Evolutionary conservation across 257 asterid genomes (phyloP), one percentile per base, ranked within the genome.

Genomic region (Dorcoceras hygrometricum): DNA sequence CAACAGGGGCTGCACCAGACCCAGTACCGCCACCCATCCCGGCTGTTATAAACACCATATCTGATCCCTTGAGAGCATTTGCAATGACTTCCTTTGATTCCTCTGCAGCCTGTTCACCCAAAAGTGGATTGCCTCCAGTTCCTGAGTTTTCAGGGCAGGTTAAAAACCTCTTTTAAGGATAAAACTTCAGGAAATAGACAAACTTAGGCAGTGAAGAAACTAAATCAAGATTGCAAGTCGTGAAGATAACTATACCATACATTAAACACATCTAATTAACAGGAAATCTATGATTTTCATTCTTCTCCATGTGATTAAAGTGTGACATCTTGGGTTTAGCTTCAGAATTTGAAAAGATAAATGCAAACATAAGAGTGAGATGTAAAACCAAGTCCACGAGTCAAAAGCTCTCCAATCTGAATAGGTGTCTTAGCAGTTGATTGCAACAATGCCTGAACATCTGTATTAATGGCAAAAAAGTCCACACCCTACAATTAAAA

Each of bases 1-100:
- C 99, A 46, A 94, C 80, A 46, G 98, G 96, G 59, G 99, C 99
- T 65, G 99, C 99, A 76, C 98, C 99, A 57, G 99, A 94, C 65
- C 99, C 99, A 4, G 99, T 94, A 75, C 99, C 99, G 59, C 99
- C 99, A 58, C 99, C 99, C 99, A 94, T 94, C 34, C 99, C 99
- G 2, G 99, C 99, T 51, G 99, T 90, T 85, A 94, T 87, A 75
- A 94, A 94, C 74, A 94, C 99, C 97, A 94, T 87, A 79, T 94
- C 99, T 19, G 99, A 94, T 66, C 99, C 97, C 81, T 80, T 94
- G 43, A 90, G 93, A 62, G 98, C 80, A 81, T 73, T 87, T 62
- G 93, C 87, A 67, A 94, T 94, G 71, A 86, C 78, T 63, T 94
- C 99, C 83, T 88, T 90, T 16, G 99, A 90, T 79, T 94, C 98